Conservation (phyloP, 2,329 filamentous ascomycete species). For the Aspergillus fijiensis region DNA sequence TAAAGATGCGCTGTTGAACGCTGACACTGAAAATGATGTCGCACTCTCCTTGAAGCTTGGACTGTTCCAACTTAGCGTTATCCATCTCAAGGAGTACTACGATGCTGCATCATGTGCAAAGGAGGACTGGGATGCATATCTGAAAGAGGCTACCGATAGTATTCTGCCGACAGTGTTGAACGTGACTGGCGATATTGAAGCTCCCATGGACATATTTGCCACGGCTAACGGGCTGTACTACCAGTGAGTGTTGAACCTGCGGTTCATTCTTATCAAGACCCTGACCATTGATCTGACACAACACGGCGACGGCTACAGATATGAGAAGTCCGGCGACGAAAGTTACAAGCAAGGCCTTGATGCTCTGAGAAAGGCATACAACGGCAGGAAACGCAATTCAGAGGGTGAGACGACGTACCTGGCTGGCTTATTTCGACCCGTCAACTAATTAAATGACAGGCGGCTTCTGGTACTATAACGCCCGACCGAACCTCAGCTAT, state of each 20-base stretch:
- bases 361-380: constrained; percentile 20
- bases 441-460: neutral
- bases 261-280: neutral
- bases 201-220: constrained; percentile 24
- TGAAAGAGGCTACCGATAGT: constrained; percentile 20
- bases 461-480: constrained; percentile 24
- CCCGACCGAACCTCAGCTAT: constrained; percentile 54
- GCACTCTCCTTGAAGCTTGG: constrained; percentile 23
- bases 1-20: constrained; percentile 19
- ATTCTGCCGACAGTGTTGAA: constrained; percentile 19
- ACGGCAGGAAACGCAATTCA: constrained; percentile 21
- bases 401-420: constrained; percentile 8
- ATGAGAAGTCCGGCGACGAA: constrained; percentile 11
- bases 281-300: neutral
- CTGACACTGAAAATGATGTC: neutral
- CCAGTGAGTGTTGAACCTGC: constrained; percentile 9
- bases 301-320: constrained; percentile 6
- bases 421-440: neutral
- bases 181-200: constrained; percentile 19
- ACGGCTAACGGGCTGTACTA: constrained; percentile 20
- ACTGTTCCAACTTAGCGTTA: constrained; percentile 25
- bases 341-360: constrained; percentile 16
- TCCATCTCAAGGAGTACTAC: constrained; percentile 19
- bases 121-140: constrained; percentile 23
- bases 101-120: constrained; percentile 10